Conservation (phyloP, 2,329 filamentous ascomycete species). For the Celoporthe dispersa region DNA sequence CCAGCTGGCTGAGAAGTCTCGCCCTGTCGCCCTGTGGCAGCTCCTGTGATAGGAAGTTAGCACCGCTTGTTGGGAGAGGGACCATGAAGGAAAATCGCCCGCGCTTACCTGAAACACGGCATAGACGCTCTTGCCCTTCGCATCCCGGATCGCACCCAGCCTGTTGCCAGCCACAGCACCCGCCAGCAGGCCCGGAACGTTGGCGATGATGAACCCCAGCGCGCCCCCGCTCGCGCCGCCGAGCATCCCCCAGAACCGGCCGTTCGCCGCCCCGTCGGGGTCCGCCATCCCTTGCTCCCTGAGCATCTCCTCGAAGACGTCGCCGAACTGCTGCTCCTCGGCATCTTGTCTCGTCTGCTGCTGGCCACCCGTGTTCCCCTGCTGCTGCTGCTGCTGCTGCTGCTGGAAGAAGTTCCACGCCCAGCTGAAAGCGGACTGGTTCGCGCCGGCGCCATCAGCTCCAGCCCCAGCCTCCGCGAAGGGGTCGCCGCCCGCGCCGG, state of each 20-base stretch:
- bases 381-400: conserved; percentile 35
- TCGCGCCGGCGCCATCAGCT: conserved; percentile 39
- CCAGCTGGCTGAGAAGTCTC: conserved; percentile 80
- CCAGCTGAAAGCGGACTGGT: conserved; percentile 71
- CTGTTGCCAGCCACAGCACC: conserved; percentile 92
- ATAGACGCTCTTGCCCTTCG: conserved; percentile 94
- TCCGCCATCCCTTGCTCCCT: conserved; percentile 83
- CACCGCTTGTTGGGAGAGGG: neutral
- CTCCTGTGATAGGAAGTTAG: conserved; percentile 54
- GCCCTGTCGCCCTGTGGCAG: conserved; percentile 83
- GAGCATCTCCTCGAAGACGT: conserved; percentile 89
- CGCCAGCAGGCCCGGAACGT: conserved; percentile 85
- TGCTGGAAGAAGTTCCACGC: conserved; percentile 66
- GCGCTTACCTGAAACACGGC: conserved; percentile 71
- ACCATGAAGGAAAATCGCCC: neutral
- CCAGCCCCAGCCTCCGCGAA: conserved; percentile 52
- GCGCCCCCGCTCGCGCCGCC: conserved; percentile 87
- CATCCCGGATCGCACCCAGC: conserved; percentile 86
- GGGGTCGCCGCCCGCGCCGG: conserved; percentile 48
- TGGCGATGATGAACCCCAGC: conserved; percentile 93
- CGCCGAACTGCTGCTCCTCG: conserved; percentile 82
- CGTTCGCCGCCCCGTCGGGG: conserved; percentile 62
- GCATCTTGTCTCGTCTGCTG: conserved; percentile 55
- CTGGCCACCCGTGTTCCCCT: conserved; percentile 30
- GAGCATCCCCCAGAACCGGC: conserved; percentile 83